phyloP scores from a whole-genome alignment of 2,329 filamentous ascomycete species.

The Fusarium subtropicale region DNA sequence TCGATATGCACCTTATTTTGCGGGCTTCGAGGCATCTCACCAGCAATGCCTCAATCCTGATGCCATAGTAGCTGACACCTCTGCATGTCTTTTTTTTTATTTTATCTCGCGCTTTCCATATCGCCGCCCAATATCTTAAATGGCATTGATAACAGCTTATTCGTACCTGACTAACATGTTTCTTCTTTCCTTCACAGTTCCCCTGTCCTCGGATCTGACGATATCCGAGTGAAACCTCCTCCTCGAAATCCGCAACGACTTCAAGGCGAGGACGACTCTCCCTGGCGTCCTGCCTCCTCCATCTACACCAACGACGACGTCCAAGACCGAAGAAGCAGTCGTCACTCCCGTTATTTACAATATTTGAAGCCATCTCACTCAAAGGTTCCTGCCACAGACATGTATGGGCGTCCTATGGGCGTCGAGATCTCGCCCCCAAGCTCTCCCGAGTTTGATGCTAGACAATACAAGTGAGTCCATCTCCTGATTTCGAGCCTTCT shows the following conservation, averaged over 20 bases:
- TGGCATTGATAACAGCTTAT: conserved; percentile 1
- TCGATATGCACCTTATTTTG: conserved; percentile 15
- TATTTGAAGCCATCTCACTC: conserved; percentile 53
- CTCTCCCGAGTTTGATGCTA: conserved; percentile 62
- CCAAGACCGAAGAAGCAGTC: conserved; percentile 30
- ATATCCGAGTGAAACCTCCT: conserved; percentile 41
- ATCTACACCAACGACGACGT: conserved; percentile 55
- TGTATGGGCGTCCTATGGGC: conserved; percentile 53
- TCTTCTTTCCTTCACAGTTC: conserved; percentile 37
- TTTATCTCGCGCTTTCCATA: background rate
- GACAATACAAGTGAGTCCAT: conserved; percentile 57
- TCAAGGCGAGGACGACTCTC: conserved; percentile 43
- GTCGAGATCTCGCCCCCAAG: conserved; percentile 67
- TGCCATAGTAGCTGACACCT: background rate
- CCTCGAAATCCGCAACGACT: conserved; percentile 53
- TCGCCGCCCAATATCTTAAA: background rate
- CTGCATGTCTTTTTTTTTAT: background rate
- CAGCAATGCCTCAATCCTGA: conserved; percentile 13
- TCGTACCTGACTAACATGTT: conserved; percentile 36
- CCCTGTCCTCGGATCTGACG: conserved; percentile 41
- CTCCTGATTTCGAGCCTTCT: conserved; percentile 6
- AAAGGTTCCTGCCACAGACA: conserved; percentile 45
- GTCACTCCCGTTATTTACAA: conserved; percentile 25
- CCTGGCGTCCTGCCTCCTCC: conserved; percentile 67
- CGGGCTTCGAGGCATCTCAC: conserved; percentile 3